phyloP scores from a whole-genome alignment of 2,329 filamentous ascomycete genomes.

The Lachnellula occidentalis region DNA sequence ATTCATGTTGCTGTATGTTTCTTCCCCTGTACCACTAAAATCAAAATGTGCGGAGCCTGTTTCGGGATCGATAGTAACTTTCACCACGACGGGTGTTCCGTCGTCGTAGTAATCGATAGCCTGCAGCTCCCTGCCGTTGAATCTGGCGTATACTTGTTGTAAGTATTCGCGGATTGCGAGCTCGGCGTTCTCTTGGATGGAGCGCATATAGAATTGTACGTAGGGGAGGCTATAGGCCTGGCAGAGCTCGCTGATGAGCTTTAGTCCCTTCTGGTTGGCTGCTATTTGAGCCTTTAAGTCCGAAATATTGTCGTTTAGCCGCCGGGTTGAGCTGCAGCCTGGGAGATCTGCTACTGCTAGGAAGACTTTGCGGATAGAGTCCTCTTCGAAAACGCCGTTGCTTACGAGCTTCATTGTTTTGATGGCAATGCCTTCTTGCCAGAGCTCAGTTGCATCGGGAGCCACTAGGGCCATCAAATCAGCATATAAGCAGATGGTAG shows the following conservation, averaged over 20 bases:
- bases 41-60: slow-evolving; percentile 72
- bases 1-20: slow-evolving; percentile 73
- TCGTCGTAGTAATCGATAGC: slow-evolving; percentile 71
- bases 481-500: no score
- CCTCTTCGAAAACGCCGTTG: slow-evolving; percentile 72
- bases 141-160: slow-evolving; percentile 56
- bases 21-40: slow-evolving; percentile 67
- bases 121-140: slow-evolving; percentile 62
- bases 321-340: slow-evolving; percentile 71
- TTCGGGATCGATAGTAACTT: slow-evolving; percentile 65
- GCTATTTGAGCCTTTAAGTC: slow-evolving; percentile 81
- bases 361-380: slow-evolving; percentile 45
- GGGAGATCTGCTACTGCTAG: slow-evolving; percentile 25
- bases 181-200: slow-evolving; percentile 74
- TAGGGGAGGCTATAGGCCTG: slow-evolving; percentile 44
- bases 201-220: slow-evolving; percentile 75
- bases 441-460: slow-evolving; percentile 60
- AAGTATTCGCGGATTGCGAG: slow-evolving; percentile 65
- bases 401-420: slow-evolving; percentile 63
- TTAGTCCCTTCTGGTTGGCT: slow-evolving; percentile 77
- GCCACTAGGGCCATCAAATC: slow-evolving; percentile 71
- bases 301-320: slow-evolving; percentile 73
- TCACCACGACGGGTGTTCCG: slow-evolving; percentile 66
- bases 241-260: slow-evolving; percentile 65
- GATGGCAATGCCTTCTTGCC: slow-evolving; percentile 54